Base-by-base conservation (phyloP, 345 rosid species). In the Schrenkiella parvula region DNA sequence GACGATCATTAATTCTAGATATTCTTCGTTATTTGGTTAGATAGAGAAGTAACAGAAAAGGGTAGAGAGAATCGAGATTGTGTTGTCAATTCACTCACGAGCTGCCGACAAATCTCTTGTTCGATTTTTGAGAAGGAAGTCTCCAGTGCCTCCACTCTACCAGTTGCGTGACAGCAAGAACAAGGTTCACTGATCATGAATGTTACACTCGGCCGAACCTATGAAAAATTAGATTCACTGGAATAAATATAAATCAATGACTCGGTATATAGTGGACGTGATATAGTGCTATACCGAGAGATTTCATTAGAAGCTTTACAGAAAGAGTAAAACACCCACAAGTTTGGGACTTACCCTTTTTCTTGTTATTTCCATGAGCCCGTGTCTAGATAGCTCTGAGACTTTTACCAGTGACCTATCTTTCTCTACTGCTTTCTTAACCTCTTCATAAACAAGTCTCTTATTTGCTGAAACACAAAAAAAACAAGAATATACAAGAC, bases 301-400 rank as follows among this genome's bases (percentile, higher is more conserved):
- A 53, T 14, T 12, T 54, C 4, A 44, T 34, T 31, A 35, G 51
- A 74, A 52, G 69, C 59, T 34, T 34, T 21, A 25, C 12, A 35
- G 74, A 71, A 79, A 48, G 52, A 59, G 47, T 61, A 21, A 53
- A 75, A 35, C 26, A 78, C 63, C 53, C 60, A 69, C 58, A 31
- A 52, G 19, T 34, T 61, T 14, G 46, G 15, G 25, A 52, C 22
- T 77, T 86, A 93, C 98, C 91, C 99, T 89, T 84, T 93, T 88
- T 80, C 99, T 85, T 64, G 96, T 93, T 60, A 95, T 95, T 78
- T 95, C 99, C 99, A 95, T 95, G 11, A 95, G 96, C 56, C 99
- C 99, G 39, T 91, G 86, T 79, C 84, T 91, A 46, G 99, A 95
- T 69, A 95, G 78, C 81, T 95, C 99, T 71, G 92, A 91, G 56